A percentile compares a stretch with the other conserved stretches of the same genome.
These are phyloP conservation scores for Cicer pinnatifidum DNA, from an alignment of 306 rosid genomes.

Conservation along the genomic window DNA sequence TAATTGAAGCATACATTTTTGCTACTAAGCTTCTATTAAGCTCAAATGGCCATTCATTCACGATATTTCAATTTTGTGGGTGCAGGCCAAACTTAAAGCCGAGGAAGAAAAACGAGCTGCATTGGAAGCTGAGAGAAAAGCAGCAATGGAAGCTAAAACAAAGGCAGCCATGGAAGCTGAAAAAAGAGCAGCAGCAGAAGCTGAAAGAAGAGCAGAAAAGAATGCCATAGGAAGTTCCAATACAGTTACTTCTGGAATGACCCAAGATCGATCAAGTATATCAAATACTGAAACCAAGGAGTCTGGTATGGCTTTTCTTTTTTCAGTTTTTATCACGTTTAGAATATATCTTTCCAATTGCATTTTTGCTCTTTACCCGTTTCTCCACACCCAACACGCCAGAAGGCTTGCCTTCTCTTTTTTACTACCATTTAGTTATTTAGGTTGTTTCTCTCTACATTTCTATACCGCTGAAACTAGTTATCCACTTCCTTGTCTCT, in stretches of 20 bases:
- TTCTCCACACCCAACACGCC: conserved; percentile 31
- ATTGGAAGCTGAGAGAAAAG: conserved; percentile 73
- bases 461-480: conserved; percentile 14
- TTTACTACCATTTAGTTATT: conserved; percentile 23
- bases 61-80: conserved; percentile 37
- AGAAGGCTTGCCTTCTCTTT: conserved; percentile 9
- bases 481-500: conserved; percentile 25
- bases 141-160: conserved; percentile 62
- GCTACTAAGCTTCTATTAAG: conserved; percentile 25
- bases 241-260: conserved; percentile 47
- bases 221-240: conserved; percentile 58
- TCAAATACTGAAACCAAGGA: conserved; percentile 48
- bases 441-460: conserved; percentile 2
- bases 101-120: conserved; percentile 77
- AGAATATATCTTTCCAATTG: conserved; percentile 7
- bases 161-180: conserved; percentile 74
- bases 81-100: conserved; percentile 76
- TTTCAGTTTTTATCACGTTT: conserved; percentile 18
- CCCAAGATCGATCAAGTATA: conserved; percentile 46
- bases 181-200: conserved; percentile 64
- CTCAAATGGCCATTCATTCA: conserved; percentile 31
- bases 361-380: conserved; percentile 16
- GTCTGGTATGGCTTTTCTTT: conserved; percentile 49
- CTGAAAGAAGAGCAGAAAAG: conserved; percentile 61
- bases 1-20: conserved; percentile 18